Evolutionary conservation across 768 basidiomycete species (phyloP).

Genomic region (Rhizopogon vulgaris): DNA sequence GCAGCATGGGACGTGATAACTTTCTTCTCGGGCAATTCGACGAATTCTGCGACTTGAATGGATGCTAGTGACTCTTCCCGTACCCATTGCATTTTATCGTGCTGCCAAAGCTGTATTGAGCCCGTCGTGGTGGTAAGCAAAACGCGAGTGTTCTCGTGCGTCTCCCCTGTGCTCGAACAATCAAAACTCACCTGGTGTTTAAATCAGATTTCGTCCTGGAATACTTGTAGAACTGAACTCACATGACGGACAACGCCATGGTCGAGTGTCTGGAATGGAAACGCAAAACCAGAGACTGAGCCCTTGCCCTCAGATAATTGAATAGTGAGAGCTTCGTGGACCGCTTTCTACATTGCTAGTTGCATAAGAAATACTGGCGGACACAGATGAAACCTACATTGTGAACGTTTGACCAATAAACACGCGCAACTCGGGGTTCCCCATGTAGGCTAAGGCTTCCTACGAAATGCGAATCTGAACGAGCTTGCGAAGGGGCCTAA

Average conservation of each 20-base stretch:
- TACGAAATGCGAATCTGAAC: conserved; percentile 47
- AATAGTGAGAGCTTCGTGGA: conserved; percentile 46
- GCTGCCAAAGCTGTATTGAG: conserved; percentile 68
- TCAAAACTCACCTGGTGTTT: conserved; percentile 45
- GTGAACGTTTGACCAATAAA: conserved; percentile 58
- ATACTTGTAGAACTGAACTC: conserved; percentile 13
- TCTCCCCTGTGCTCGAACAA: conserved; percentile 32
- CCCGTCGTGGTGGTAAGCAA: conserved; percentile 71
- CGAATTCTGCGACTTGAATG: conserved; percentile 57
- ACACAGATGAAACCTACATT: conserved; percentile 35
- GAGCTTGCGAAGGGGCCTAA: conserved; percentile 36
- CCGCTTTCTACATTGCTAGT: conserved; percentile 38
- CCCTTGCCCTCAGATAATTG: conserved; percentile 42
- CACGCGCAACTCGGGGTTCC: conserved; percentile 49
- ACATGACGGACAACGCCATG: conserved; percentile 73
- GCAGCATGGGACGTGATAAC: conserved; percentile 27
- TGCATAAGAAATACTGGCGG: neutral
- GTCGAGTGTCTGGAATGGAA: conserved; percentile 57
- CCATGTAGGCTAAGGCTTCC: conserved; percentile 50
- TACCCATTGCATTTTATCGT: conserved; percentile 58
- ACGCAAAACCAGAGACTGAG: conserved; percentile 43
- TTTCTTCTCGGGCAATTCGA: conserved; percentile 68
- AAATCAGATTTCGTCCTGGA: conserved; percentile 1
- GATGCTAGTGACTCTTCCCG: conserved; percentile 76
- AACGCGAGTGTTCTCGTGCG: conserved; percentile 34